A percentile compares a stretch with the other conserved stretches of the same genome.
phyloP scores from a whole-genome alignment of 495 filamentous ascomycete species.

The Apiosordaria backusii region DNA sequence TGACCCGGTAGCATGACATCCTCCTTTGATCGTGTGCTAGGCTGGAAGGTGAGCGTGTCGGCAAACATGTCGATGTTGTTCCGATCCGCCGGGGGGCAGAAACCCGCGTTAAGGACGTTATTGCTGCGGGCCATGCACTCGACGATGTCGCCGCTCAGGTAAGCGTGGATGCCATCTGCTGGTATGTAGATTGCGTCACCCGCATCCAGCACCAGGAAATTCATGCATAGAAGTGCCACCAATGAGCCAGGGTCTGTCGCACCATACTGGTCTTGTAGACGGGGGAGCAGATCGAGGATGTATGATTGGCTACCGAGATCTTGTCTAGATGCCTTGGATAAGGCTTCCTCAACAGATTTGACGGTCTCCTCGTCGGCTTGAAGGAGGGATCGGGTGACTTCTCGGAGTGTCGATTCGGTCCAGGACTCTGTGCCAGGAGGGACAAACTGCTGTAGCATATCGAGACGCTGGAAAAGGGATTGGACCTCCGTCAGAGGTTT shows the following conservation, averaged over 20 bases:
- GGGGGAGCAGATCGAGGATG: conserved; percentile 58
- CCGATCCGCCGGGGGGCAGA: conserved; percentile 63
- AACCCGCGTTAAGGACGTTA: conserved; percentile 73
- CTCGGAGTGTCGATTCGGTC: conserved; percentile 59
- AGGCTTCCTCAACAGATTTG: conserved; percentile 44
- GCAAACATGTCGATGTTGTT: conserved; percentile 62
- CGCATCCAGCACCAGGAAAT: conserved; percentile 62
- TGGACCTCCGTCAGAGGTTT: conserved; percentile 63
- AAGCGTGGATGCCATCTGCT: conserved; percentile 75
- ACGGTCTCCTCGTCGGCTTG: conserved; percentile 51
- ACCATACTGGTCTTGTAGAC: conserved; percentile 64
- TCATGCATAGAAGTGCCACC: conserved; percentile 68
- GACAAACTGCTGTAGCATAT: conserved; percentile 51
- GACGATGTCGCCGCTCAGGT: conserved; percentile 73
- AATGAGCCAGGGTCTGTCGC: conserved; percentile 57
- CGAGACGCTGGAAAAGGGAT: conserved; percentile 49
- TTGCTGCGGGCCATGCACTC: conserved; percentile 84
- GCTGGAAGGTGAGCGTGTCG: conserved; percentile 55
- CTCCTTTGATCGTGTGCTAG: conserved; percentile 48
- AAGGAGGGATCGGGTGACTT: conserved; percentile 56
- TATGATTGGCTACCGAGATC: conserved; percentile 47
- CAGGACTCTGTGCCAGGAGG: conserved; percentile 42
- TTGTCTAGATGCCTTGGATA: conserved; percentile 43
- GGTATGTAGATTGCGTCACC: conserved; percentile 73
- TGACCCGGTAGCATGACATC: conserved; percentile 51